Base-by-base conservation (phyloP, 495 filamentous ascomycete species). In the Paragyromitra xinjiangensis region DNA sequence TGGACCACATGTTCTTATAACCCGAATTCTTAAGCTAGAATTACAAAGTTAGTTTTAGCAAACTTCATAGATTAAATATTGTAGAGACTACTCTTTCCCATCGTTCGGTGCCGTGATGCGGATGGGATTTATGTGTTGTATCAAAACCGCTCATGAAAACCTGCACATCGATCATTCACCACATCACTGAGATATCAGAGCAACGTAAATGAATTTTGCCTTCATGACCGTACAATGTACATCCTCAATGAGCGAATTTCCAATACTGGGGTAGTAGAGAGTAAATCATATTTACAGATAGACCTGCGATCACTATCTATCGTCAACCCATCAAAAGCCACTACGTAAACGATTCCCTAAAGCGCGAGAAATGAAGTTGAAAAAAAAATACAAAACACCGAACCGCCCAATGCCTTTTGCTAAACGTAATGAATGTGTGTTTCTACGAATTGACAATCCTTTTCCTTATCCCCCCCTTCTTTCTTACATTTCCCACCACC, bases 401-500 rank as follows among this genome's bases (percentile, higher is more conserved):
- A 79, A 62, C 77, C 67, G 53, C 74, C 68, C 69, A 79, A 78
- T 78, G 39, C 65, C 63, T 74, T 78, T 76, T 77, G 12, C 64
- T 58, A n/a, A 50, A 55, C 69, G 22, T 44, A 74, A 74, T 2
- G 44, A 53, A 74, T 44, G 53, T 6, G 7, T 69, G 51, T 22
- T 65, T 45, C 40, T 26, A 19, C 24, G 12, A 58, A 69, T 16
- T 1, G 16, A 19, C 39, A 61, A 39, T 22, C 6, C 69, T 22
- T 39, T 24, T 67, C 24, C 62, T 11, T 56, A 51, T n/a, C 6
- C 48, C 6, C 6, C 61, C 61, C 12, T 12, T 16, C n/a, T 48
- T 75, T 6, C 53, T 44, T 64, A 24, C 19, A 40, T 34, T 16
- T 6, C 4, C 24, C 29, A 22, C 9, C 19, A 56, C 37, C 44